These are phyloP conservation scores for Juglanconis oblonga DNA, from an alignment of 2,329 filamentous ascomycete species.

Conservation along the genomic window DNA sequence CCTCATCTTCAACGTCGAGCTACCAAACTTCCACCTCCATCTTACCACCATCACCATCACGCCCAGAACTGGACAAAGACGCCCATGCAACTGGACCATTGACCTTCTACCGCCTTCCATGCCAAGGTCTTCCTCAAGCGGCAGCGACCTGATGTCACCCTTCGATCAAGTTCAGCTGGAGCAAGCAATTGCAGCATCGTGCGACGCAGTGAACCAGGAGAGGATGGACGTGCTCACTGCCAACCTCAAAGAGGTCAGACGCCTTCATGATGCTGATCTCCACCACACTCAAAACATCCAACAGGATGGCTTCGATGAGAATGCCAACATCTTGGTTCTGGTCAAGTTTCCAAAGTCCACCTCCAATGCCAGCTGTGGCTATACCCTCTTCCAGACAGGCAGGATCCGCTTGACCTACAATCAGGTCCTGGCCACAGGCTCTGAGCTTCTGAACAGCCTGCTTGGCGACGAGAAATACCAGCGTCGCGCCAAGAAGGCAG, in stretches of 20 bases:
- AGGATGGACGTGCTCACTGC: not conserved
- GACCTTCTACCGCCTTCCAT: too few species aligned
- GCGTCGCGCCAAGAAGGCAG: constrained; percentile 2
- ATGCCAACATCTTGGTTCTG: constrained; percentile 1
- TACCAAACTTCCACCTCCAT: too few species aligned
- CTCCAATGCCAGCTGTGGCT: not conserved
- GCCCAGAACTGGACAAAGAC: not conserved
- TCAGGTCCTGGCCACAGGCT: constrained; percentile 9
- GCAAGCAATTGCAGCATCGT: not conserved
- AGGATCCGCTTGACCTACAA: constrained; percentile 4
- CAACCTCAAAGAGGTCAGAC: not conserved
- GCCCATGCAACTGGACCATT: too few species aligned
- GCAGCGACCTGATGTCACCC: not conserved
- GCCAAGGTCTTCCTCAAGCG: too few species aligned
- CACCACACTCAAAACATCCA: not conserved
- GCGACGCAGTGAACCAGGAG: not conserved
- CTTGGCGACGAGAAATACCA: constrained; percentile 11
- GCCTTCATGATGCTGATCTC: constrained; percentile 11
- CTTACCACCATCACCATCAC: too few species aligned
- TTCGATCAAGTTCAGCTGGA: not conserved
- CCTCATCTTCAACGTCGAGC: too few species aligned
- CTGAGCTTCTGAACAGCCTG: not conserved
- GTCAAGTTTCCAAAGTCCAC: constrained; percentile 4
- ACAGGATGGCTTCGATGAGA: not conserved
- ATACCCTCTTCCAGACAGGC: not conserved